Evolutionary conservation across 225 moss, liverwort and hornwort genomes (phyloP), one percentile per base, ranked within the genome.

Genomic region (Polytrichum commune): DNA sequence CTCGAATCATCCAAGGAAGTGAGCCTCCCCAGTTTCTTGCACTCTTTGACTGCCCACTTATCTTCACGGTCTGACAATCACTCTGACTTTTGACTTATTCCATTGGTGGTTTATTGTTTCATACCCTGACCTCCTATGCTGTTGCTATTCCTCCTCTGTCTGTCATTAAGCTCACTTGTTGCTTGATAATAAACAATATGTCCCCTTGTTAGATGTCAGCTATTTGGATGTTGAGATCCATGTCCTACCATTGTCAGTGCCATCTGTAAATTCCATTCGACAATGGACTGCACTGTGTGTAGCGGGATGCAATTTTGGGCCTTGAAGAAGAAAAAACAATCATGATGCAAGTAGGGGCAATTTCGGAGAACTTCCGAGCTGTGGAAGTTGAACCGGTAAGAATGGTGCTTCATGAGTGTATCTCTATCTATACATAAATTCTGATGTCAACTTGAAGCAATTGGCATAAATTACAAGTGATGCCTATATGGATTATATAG

Each of bases 21-120:
- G 89, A 89, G 70, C 79, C 85, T 7, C 73, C 85, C 30, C 85
- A 89, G 67, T 89, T 89, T 77, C 76, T 85, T 33, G 80, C 85
- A 30, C 71, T 89, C 19, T 83, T 89, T 60, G 76, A 77, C 54
- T 83, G 80, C 69, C 64, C 85, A 18, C 76, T 72, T 30, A 81
- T 85, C 64, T 60, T 80, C 26, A 80, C 81, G 82, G 88, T 88
- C 69, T 60, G 69, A 32, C 25, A 53, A 46, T 54, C 54, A n/a
- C 24, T 38, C 10, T 46, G 46, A 16, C 13, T 46, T 46, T 46
- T 46, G 4, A 46, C 46, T 46, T 46, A 46, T 46, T 46, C 46
- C 46, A 46, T 46, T 46, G 4, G 13, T 46, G 46, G 13, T 46
- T 46, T 46, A 46, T 46, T 46, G 13, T 46, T 46, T 46, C 46